A percentile compares a stretch with the other conserved stretches of the same genome.
phyloP scores from a whole-genome alignment of 1,284 basidiomycete genomes.

The Pseudozyma sp. region DNA sequence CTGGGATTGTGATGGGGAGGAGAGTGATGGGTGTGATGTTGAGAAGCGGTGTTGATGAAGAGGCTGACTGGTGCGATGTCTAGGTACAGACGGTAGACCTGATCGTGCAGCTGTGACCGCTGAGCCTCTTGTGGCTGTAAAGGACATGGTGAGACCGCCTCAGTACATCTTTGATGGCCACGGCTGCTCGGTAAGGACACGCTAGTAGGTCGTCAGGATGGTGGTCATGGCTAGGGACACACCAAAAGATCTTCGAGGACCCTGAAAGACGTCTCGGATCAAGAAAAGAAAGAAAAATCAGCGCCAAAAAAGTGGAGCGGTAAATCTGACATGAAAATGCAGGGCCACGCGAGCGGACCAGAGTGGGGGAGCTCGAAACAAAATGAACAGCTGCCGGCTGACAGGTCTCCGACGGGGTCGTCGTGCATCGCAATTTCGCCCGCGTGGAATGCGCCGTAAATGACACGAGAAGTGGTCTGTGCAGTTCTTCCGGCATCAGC shows the following conservation, averaged over 20 bases:
- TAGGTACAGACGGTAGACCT: no score
- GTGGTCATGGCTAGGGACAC: background rate
- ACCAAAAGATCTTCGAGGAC: background rate
- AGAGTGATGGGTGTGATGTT: background rate
- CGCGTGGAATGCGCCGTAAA: no score
- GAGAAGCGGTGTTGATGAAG: background rate
- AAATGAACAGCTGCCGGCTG: no score
- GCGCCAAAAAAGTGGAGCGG: conserved; percentile 8
- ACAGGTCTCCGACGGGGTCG: no score
- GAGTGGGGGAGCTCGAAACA: background rate
- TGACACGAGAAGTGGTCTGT: no score
- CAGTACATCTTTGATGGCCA: no score
- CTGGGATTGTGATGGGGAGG: background rate
- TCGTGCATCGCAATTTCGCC: no score
- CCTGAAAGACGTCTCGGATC: background rate
- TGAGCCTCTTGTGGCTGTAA: background rate
- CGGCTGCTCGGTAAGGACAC: no score
- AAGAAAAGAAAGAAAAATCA: background rate
- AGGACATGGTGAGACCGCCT: background rate
- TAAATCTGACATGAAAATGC: conserved; percentile 16
- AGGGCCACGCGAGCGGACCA: background rate
- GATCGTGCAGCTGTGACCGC: background rate
- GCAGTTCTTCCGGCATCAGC: background rate
- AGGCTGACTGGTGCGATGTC: background rate
- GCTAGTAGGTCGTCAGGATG: background rate